A percentile compares a stretch with the other conserved stretches of the same genome.
phyloP scores from a whole-genome alignment of 148 eudicot species.

The Dianthus caryophyllus region DNA sequence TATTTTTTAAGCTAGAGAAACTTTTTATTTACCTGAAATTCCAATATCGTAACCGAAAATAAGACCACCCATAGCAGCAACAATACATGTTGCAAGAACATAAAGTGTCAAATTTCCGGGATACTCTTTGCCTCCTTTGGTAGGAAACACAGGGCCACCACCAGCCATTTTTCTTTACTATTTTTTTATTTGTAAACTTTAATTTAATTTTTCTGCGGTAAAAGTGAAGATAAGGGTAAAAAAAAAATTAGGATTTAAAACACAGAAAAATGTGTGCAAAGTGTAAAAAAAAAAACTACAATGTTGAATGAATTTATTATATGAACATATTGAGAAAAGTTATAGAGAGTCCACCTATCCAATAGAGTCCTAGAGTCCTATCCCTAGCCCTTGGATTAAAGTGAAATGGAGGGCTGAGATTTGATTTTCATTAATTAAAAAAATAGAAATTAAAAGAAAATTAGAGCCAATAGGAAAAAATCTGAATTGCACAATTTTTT shows the following conservation, averaged over 20 bases:
- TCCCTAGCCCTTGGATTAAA: no score
- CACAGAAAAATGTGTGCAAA: neutral
- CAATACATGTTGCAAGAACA: constrained; percentile 59
- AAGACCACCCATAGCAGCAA: constrained; percentile 89
- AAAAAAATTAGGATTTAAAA: neutral
- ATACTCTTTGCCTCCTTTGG: constrained; percentile 52
- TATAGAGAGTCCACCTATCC: no score
- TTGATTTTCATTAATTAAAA: no score
- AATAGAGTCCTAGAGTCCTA: no score
- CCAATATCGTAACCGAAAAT: constrained; percentile 89
- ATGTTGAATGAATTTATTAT: no score
- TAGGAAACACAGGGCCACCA: constrained; percentile 29
- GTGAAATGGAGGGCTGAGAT: no score
- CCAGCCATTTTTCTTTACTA: constrained; percentile 29
- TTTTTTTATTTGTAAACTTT: neutral
- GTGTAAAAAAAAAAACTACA: no score
- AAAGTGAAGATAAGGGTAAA: neutral
- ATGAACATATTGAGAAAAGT: no score
- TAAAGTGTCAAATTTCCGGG: constrained; percentile 66
- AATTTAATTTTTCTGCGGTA: neutral
- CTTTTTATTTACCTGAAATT: constrained; percentile 48
- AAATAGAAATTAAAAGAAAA: no score
- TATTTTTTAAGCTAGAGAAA: neutral
- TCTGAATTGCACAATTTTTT: no score
- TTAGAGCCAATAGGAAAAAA: no score